Evolutionary conservation across 306 rosid genomes (phyloP).

Genomic region (Albizia julibrissin): DNA sequence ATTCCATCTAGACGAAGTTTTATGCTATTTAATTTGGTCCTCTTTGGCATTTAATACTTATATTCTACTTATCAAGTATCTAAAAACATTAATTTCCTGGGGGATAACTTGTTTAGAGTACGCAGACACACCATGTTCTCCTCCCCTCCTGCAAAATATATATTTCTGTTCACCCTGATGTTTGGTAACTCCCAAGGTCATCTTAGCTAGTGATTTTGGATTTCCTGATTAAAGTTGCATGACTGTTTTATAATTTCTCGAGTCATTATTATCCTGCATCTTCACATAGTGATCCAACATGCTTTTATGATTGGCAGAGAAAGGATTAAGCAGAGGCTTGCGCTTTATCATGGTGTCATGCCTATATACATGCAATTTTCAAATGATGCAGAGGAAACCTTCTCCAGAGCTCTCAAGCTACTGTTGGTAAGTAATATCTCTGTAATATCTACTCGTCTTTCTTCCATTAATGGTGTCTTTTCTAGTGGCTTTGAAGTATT

Average conservation of each 20-base stretch:
- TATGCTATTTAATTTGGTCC: neutral
- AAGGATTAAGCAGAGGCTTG: slow-evolving; percentile 84
- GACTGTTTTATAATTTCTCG: slow-evolving; percentile 1
- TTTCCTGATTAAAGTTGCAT: slow-evolving; percentile 4
- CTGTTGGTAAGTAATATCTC: slow-evolving; percentile 63
- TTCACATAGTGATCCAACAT: slow-evolving; percentile 10
- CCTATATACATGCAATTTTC: slow-evolving; percentile 88
- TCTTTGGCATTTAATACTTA: neutral
- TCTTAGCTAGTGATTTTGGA: neutral
- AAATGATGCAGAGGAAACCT: slow-evolving; percentile 86
- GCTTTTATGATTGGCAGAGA: slow-evolving; percentile 50
- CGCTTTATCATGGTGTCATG: slow-evolving; percentile 74
- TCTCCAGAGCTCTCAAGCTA: slow-evolving; percentile 76
- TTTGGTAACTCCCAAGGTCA: neutral
- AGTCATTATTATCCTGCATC: neutral
- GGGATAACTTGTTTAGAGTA: neutral
- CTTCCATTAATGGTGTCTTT: slow-evolving; percentile 24
- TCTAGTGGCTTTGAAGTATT: slow-evolving; percentile 21
- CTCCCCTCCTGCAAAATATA: neutral
- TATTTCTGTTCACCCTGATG: neutral
- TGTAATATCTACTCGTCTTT: neutral
- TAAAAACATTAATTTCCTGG: neutral
- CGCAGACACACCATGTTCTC: neutral
- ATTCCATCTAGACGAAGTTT: slow-evolving; percentile 8
- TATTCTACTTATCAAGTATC: neutral